Evolutionary conservation across 2,329 filamentous ascomycete genomes (phyloP).

Genomic region (Aspergillus amoenus): DNA sequence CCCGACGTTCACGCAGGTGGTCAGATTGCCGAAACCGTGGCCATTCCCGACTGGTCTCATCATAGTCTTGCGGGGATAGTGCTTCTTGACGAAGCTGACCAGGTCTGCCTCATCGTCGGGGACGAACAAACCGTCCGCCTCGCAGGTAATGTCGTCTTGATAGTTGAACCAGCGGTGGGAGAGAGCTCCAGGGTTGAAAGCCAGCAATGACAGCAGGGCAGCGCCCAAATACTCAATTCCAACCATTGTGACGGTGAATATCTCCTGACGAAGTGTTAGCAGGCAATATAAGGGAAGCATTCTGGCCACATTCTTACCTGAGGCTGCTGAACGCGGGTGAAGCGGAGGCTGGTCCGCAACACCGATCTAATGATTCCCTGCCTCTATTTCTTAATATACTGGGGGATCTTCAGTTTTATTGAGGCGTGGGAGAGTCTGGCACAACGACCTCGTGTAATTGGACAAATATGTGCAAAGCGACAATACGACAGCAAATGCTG

Average conservation of each 20-base stretch:
- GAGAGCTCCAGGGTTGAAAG: background rate
- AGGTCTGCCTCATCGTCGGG: background rate
- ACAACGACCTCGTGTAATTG: too few relatives aligned
- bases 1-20: background rate
- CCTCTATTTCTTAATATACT: too few relatives aligned
- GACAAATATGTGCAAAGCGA: too few relatives aligned
- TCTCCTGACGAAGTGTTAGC: too few relatives aligned
- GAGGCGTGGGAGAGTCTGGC: too few relatives aligned
- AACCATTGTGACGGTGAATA: background rate
- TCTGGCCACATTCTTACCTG: too few relatives aligned
- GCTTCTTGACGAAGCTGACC: background rate
- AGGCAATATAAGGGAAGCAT: too few relatives aligned
- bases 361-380: too few relatives aligned
- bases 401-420: too few relatives aligned
- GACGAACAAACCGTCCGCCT: background rate
- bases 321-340: too few relatives aligned
- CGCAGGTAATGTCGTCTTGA: background rate
- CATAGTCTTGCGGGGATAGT: background rate
- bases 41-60: background rate
- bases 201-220: background rate
- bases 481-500: too few relatives aligned
- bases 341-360: too few relatives aligned
- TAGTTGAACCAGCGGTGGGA: background rate
- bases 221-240: background rate
- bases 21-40: background rate